Conservation (phyloP, 176 grass and related monocot genomes). For the Avena eriantha region DNA sequence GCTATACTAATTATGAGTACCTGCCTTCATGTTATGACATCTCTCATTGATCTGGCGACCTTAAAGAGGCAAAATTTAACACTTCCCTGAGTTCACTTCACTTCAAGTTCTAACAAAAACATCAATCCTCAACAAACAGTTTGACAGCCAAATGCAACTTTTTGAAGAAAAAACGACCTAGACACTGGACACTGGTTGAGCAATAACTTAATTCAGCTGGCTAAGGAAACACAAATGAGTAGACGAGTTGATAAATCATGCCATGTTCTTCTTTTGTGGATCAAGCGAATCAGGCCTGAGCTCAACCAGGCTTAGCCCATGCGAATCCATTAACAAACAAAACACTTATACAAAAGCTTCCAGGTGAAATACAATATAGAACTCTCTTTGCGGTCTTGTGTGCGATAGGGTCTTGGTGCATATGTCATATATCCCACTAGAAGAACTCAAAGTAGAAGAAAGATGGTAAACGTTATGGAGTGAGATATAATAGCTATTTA, state of each 20-base stretch:
- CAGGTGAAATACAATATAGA: background rate
- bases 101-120: conserved; percentile 21
- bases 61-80: conserved; percentile 12
- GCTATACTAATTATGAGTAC: background rate
- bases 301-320: background rate
- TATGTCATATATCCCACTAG: background rate
- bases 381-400: background rate
- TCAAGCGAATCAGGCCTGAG: background rate
- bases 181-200: background rate
- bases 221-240: background rate
- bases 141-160: background rate
- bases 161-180: background rate
- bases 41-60: conserved; percentile 1
- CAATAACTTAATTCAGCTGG: background rate
- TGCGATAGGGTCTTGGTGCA: conserved; percentile 5
- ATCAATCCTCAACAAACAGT: conserved; percentile 11
- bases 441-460: background rate
- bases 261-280: background rate
- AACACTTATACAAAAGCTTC: background rate
- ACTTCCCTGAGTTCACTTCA: background rate
- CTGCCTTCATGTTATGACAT: background rate
- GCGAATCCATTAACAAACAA: background rate
- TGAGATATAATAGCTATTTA: conserved; percentile 25
- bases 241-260: background rate
- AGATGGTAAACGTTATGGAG: background rate